Base-by-base conservation (phyloP, 768 basidiomycete species). In the Tylopilus felleus region DNA sequence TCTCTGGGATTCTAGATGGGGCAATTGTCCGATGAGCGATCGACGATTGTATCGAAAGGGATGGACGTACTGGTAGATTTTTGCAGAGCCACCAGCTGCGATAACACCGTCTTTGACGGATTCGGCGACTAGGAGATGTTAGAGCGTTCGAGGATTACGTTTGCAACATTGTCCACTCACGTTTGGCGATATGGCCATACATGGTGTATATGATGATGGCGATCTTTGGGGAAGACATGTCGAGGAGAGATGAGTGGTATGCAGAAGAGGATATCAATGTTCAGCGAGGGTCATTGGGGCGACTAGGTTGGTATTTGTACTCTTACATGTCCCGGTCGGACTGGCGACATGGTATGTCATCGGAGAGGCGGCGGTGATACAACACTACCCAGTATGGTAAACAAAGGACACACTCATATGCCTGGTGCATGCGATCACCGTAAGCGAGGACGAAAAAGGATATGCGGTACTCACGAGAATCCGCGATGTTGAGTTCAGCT, bases 171-270 rank as follows among this genome's bases (percentile, higher is more conserved):
- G 5, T n/a, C 25, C 9, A 76, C 84, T 35, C 64, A 90, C 89
- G 41, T 63, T 80, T 79, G 59, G 75, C 77, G 69, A 91, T 80
- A 68, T 91, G 90, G 60, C 86, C 85, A 67, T 86, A 88, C 73
- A 88, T 67, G 38, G 81, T 67, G 75, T 90, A 91, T 71, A 89
- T 82, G 61, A 90, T 62, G 67, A 90, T 86, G 51, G 86, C 86
- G 57, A 89, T 70, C 53, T 69, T 79, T 17, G 63, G 64, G 27
- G 85, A 80, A 59, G 79, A 64, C 77, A 79, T 80, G 47, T 47
- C 33, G 22, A 27, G 16, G 23, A 13, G 8, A 7, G 48, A 25
- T 33, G 25, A n/a, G 16, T 1, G 42, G 8, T 35, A 35, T 16
- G 23, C 5, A 4, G 25, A n/a, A n/a, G 17, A 27, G 8, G 23